Evolutionary conservation across 176 grass and related monocot genomes (phyloP), one percentile per base, ranked within the genome.

Genomic region (Poa pratensis): DNA sequence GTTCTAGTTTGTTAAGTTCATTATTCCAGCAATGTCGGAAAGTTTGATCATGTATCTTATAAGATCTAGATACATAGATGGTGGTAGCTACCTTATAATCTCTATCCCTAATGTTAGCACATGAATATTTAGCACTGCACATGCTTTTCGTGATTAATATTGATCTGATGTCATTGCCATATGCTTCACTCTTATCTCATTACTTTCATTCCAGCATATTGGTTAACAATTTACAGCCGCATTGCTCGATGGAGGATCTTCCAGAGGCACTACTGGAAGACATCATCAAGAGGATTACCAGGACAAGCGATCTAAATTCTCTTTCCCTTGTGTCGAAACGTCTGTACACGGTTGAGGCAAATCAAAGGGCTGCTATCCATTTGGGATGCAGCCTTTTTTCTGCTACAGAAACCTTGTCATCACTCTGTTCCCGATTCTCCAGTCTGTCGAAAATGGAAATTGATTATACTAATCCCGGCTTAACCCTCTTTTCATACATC

Each of bases 371-470:
- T n/a, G 55, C 78, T 61, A 65, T 92, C 52, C 58, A 34, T 22
- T 78, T 92, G 3, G 87, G 90, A 59, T 84, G 79, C 24, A 79
- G 74, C 48, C 65, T 89, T 14, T 67, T 83, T 65, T 76, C 80
- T n/a, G 80, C 84, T 57, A 82, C 58, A 17, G 84, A 89, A 52
- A 76, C 90, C 58, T 28, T 92, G 40, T 49, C 80, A 43, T 84
- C 87, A 3, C 72, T 89, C 9, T 92, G 87, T 69, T 18, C 19
- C 3, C 66, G 83, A 20, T 92, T 89, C 80, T 69, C 59, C 22
- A 92, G 89, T 64, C 28, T 92, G 75, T 83, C 18, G 27, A 87
- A 84, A 73, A 59, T 92, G 15, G 90, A 92, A 65, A 92, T 92
- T 20, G 32, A 30, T 55, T 92, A 92, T 49, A 83, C 50, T 24